Evolutionary conservation across 768 basidiomycete species (phyloP).

Genomic region (Pulveroboletus sp.): DNA sequence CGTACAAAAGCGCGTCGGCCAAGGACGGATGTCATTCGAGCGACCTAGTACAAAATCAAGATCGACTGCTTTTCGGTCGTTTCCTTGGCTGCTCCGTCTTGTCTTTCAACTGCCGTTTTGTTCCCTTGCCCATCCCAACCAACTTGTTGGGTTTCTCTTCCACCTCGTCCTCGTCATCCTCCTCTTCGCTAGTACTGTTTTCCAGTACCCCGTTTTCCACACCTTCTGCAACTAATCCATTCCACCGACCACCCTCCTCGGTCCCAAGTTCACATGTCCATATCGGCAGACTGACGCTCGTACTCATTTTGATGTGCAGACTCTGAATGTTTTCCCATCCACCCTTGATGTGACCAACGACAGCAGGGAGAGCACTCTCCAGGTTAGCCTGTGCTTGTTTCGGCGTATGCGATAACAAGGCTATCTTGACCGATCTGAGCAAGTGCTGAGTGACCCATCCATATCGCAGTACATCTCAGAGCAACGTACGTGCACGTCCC

Average conservation of each 20-base stretch:
- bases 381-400: slow-evolving; percentile 79
- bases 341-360: slow-evolving; percentile 67
- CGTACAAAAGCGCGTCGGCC: slow-evolving; percentile 2
- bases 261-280: slow-evolving; percentile 80
- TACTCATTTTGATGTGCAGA: slow-evolving; percentile 86
- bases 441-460: neutral
- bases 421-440: slow-evolving; percentile 80
- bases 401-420: slow-evolving; percentile 66
- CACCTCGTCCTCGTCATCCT: neutral
- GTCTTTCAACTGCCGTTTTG: slow-evolving; percentile 11
- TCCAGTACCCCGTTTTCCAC: slow-evolving; percentile 1
- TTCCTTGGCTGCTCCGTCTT: slow-evolving; percentile 17
- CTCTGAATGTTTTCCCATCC: slow-evolving; percentile 92
- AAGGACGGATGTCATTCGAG: slow-evolving; percentile 3
- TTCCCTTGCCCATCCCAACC: neutral
- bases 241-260: slow-evolving; percentile 32
- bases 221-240: slow-evolving; percentile 21
- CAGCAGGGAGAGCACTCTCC: slow-evolving; percentile 68
- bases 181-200: slow-evolving; percentile 1
- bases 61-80: slow-evolving; percentile 1
- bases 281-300: slow-evolving; percentile 82
- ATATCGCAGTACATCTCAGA: neutral
- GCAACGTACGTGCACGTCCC: slow-evolving; percentile 88
- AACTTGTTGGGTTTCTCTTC: neutral
- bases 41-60: neutral